phyloP scores from a whole-genome alignment of 2,329 filamentous ascomycete genomes.

The Macrophomina tecta region DNA sequence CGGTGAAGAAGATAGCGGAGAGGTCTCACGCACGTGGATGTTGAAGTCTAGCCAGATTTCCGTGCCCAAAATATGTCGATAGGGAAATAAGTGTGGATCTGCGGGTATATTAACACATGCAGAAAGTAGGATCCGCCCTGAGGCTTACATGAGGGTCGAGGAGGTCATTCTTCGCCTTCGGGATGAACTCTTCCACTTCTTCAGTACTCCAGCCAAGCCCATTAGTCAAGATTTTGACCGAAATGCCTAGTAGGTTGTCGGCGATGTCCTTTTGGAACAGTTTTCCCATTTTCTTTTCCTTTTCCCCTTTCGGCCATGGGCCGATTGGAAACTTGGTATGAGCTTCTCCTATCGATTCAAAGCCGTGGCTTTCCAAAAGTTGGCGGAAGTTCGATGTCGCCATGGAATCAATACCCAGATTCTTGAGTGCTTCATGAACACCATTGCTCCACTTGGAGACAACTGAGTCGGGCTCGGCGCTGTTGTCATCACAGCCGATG shows the following conservation, averaged over 20 bases:
- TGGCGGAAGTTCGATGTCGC: conserved; percentile 46
- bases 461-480: conserved; percentile 31
- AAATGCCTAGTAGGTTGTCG: conserved; percentile 35
- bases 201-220: conserved; percentile 35
- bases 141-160: conserved; percentile 28
- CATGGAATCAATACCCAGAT: conserved; percentile 49
- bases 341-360: conserved; percentile 50
- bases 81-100: conserved; percentile 26
- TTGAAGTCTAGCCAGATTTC: background rate
- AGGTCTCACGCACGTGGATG: background rate
- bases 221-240: conserved; percentile 33
- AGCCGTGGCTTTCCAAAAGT: conserved; percentile 51
- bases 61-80: conserved; percentile 25
- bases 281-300: conserved; percentile 57
- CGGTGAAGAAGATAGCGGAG: no score
- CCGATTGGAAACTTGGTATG: conserved; percentile 46
- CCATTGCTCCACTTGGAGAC: conserved; percentile 33
- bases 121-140: background rate
- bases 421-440: conserved; percentile 45
- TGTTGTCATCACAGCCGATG: conserved; percentile 34
- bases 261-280: conserved; percentile 39
- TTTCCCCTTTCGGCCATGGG: conserved; percentile 55
- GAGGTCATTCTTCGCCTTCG: conserved; percentile 30
- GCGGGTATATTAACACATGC: background rate
- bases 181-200: conserved; percentile 29